Evolutionary conservation across 768 basidiomycete species (phyloP).

Genomic region (Xerocomellus intermedius): DNA sequence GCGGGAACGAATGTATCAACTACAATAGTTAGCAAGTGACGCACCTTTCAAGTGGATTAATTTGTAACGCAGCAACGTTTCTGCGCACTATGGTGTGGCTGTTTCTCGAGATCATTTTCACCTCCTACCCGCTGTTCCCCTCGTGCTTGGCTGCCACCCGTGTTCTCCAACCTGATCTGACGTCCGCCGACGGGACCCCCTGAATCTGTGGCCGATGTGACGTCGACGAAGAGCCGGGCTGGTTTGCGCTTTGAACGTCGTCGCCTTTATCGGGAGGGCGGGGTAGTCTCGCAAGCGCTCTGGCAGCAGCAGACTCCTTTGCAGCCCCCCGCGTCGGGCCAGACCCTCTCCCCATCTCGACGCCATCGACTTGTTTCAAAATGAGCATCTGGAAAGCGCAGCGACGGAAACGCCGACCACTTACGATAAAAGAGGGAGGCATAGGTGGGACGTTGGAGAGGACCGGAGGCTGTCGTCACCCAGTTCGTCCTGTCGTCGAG

Average conservation of each 20-base stretch:
- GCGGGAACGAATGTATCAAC: neutral
- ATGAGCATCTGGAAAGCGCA: neutral
- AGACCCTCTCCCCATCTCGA: conserved; percentile 7
- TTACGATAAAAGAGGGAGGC: conserved; percentile 7
- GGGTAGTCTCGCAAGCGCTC: conserved; percentile 8
- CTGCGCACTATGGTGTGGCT: neutral
- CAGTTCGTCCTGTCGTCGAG: neutral
- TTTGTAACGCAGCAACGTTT: neutral
- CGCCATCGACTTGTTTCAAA: conserved; percentile 4
- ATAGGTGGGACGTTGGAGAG: conserved; percentile 6
- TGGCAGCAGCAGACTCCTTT: conserved; percentile 13
- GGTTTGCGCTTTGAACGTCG: neutral
- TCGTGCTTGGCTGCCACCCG: neutral
- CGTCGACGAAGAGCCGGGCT: neutral
- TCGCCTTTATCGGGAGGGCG: neutral
- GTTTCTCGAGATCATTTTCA: neutral
- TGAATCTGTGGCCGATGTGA: neutral
- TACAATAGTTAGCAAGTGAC: neutral
- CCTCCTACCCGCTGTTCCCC: too few species aligned
- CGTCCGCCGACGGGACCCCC: neutral
- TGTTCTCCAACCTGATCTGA: neutral
- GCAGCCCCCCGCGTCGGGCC: conserved; percentile 9
- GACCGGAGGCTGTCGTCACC: conserved; percentile 5
- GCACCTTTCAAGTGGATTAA: neutral
- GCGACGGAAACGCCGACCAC: neutral